These are phyloP conservation scores for Cryptococcus hybrid DNA, from an alignment of 1,284 basidiomycete species.

Conservation along the genomic window DNA sequence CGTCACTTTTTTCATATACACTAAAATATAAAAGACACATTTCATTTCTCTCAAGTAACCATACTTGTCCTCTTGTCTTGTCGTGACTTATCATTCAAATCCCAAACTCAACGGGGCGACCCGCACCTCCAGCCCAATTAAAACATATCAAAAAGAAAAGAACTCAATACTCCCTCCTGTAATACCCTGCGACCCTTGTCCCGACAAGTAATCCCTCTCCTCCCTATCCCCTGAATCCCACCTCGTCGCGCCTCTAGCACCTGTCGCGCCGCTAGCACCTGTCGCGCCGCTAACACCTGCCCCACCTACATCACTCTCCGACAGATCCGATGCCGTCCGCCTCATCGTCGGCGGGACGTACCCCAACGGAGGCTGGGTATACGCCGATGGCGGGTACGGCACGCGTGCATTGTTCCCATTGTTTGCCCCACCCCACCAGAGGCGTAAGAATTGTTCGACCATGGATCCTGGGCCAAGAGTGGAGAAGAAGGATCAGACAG, in stretches of 20 bases:
- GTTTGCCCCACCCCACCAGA: not conserved
- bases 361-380: constrained; percentile 18
- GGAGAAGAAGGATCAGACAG: constrained; percentile 16
- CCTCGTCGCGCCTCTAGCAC: constrained; percentile 5
- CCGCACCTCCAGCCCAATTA: not conserved
- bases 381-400: constrained; percentile 23
- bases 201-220: constrained; percentile 1
- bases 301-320: constrained; percentile 4
- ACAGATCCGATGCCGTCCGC: constrained; percentile 11
- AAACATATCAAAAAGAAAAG: not conserved
- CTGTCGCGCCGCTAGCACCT: too few relatives aligned
- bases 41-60: too few relatives aligned
- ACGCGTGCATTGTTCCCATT: not conserved
- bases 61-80: too few relatives aligned
- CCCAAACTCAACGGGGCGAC: not conserved
- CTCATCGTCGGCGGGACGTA: constrained; percentile 24
- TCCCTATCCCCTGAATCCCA: constrained; percentile 16
- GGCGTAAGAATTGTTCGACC: constrained; percentile 2
- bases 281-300: too few relatives aligned
- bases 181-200: not conserved
- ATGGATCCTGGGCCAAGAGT: constrained; percentile 14
- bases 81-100: too few relatives aligned
- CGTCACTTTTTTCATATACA: not conserved
- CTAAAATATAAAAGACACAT: not conserved
- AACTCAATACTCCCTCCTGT: too few relatives aligned